Evolutionary conservation across 345 rosid genomes (phyloP).

Genomic region (Linum tenue): DNA sequence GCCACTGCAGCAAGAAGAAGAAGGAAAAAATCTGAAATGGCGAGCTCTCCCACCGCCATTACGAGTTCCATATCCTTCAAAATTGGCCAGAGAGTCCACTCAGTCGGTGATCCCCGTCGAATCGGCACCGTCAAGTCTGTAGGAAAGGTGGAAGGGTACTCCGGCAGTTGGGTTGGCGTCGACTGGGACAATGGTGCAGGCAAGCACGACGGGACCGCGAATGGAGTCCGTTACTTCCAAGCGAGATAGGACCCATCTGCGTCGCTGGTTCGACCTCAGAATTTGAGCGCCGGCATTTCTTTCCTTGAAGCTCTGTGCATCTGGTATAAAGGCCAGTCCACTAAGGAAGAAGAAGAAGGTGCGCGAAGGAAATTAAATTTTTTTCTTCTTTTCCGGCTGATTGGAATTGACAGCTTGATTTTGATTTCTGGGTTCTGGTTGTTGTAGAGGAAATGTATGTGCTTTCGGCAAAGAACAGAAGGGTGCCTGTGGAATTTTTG

Average conservation of each 20-base stretch:
- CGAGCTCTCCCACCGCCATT: too few relatives aligned
- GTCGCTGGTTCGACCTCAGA: conserved; percentile 58
- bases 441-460: conserved; percentile 86
- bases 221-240: conserved; percentile 61
- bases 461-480: conserved; percentile 63
- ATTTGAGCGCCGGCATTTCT: conserved; percentile 55
- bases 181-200: conserved; percentile 80
- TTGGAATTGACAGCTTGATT: background rate
- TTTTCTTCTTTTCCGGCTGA: background rate
- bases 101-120: conserved; percentile 48
- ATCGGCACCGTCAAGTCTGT: conserved; percentile 62
- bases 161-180: conserved; percentile 72
- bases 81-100: conserved; percentile 69
- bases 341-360: conserved; percentile 69
- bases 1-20: too few relatives aligned
- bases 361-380: background rate
- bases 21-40: too few relatives aligned
- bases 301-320: conserved; percentile 58
- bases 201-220: conserved; percentile 70
- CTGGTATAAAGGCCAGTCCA: conserved; percentile 51
- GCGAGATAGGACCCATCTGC: conserved; percentile 53
- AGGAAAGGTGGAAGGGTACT: conserved; percentile 55
- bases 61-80: conserved; percentile 16
- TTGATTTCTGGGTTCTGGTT: background rate
- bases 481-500: conserved; percentile 63